These are phyloP conservation scores for Corniculantispora saksenae DNA, from an alignment of 2,329 filamentous ascomycete genomes.

Conservation along the genomic window DNA sequence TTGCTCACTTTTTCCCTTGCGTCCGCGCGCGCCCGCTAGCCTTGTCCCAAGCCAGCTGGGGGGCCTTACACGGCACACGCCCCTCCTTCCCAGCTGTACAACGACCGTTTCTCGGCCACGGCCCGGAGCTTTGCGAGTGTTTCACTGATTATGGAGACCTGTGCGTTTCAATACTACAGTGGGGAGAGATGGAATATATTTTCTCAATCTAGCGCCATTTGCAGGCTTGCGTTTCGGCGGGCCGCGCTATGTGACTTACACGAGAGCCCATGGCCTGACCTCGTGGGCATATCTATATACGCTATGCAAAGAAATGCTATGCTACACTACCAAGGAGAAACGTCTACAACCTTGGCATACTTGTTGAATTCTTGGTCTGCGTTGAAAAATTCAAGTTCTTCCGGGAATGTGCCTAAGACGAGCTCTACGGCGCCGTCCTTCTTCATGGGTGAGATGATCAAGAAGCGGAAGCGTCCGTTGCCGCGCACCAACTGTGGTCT, in stretches of 20 bases:
- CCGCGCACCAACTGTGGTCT: slow-evolving; percentile 31
- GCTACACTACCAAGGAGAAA: slow-evolving; percentile 5
- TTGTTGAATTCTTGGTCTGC: slow-evolving; percentile 30
- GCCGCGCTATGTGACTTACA: slow-evolving; percentile 3
- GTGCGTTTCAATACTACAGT: not conserved
- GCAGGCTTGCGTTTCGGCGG: not conserved
- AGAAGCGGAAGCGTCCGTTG: slow-evolving; percentile 28
- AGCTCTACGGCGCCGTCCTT: slow-evolving; percentile 32
- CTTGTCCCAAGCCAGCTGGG: not conserved
- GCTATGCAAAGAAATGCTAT: not conserved
- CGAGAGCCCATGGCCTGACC: not conserved
- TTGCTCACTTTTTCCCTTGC: slow-evolving; percentile 2
- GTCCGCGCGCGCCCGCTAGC: not conserved
- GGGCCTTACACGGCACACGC: not conserved
- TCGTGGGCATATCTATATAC: not conserved
- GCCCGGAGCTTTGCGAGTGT: not conserved
- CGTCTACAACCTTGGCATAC: slow-evolving; percentile 26
- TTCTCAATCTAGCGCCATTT: slow-evolving; percentile 12
- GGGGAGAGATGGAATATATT: slow-evolving; percentile 2
- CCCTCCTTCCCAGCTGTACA: not conserved
- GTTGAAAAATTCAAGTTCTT: slow-evolving; percentile 31
- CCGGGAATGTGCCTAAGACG: slow-evolving; percentile 29
- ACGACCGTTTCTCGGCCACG: not conserved
- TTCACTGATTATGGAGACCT: not conserved
- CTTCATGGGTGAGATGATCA: slow-evolving; percentile 32